These are phyloP conservation scores for Centaurea solstitialis DNA, from an alignment of 129 eudicot genomes.

Conservation along the genomic window DNA sequence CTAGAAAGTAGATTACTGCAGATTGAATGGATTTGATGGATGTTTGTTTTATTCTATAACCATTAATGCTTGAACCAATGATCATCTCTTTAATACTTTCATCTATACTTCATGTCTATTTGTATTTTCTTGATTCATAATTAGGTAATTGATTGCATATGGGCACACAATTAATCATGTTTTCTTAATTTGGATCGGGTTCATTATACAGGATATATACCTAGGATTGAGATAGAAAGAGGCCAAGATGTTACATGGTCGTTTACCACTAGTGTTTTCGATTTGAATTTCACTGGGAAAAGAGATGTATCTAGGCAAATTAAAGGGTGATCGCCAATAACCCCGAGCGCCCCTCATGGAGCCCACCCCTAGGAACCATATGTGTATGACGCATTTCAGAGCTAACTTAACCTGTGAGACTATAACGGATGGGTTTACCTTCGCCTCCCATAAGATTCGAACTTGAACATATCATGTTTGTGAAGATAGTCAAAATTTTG, in stretches of 20 bases:
- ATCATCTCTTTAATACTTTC: neutral
- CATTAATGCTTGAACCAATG: neutral
- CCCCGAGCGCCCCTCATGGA: neutral
- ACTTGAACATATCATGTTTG: neutral
- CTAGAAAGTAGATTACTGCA: neutral
- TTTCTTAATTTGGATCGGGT: neutral
- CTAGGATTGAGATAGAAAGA: neutral
- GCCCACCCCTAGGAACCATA: neutral
- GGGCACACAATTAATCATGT: neutral
- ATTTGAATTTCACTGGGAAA: neutral
- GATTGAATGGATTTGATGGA: slow-evolving; percentile 4
- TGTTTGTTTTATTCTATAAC: neutral
- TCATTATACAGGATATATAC: neutral
- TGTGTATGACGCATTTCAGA: neutral
- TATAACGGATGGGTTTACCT: neutral
- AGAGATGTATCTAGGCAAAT: neutral
- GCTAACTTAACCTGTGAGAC: neutral
- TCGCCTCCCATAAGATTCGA: neutral
- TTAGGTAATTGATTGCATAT: neutral
- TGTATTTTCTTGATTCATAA: neutral
- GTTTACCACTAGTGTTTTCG: neutral
- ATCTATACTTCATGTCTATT: neutral
- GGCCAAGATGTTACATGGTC: too few species aligned
- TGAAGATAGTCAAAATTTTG: too few species aligned
- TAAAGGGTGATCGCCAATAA: neutral